phyloP scores from a whole-genome alignment of 208 protist genomes.

The Zelonia costaricensis region DNA sequence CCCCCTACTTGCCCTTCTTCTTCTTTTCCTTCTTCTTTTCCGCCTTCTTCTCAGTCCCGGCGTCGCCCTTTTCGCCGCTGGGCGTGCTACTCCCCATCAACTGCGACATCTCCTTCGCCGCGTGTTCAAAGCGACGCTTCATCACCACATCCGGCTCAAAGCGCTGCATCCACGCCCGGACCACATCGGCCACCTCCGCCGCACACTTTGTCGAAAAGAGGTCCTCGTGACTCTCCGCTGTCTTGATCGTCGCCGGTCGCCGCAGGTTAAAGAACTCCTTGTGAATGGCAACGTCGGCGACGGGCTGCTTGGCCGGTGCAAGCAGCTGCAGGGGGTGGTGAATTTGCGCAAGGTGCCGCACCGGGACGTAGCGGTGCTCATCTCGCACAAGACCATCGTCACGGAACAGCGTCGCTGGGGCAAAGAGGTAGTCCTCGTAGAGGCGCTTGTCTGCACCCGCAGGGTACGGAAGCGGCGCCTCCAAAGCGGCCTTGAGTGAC shows the following conservation, averaged over 20 bases:
- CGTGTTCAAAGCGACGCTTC: conserved; percentile 74
- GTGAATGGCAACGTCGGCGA: conserved; percentile 62
- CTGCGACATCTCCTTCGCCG: conserved; percentile 74
- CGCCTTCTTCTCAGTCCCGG: conserved; percentile 38
- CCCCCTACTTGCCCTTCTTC: conserved; percentile 37
- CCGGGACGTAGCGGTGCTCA: conserved; percentile 64
- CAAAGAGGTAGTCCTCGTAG: conserved; percentile 65
- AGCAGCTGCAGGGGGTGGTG: conserved; percentile 83
- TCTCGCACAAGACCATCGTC: conserved; percentile 49
- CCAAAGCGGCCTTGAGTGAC: conserved; percentile 43
- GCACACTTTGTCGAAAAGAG: conserved; percentile 52
- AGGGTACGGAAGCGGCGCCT: conserved; percentile 47
- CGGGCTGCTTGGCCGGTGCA: conserved; percentile 41
- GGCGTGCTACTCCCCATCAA: conserved; percentile 45
- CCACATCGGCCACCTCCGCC: conserved; percentile 60
- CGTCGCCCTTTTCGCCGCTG: conserved; percentile 6
- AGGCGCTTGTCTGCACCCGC: conserved; percentile 41
- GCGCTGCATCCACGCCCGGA: conserved; percentile 72
- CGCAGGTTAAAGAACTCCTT: conserved; percentile 81
- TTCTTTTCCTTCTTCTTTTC: conserved; percentile 88
- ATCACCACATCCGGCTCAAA: conserved; percentile 81
- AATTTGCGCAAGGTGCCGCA: conserved; percentile 54
- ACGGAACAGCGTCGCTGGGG: conserved; percentile 43
- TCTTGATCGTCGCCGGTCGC: conserved; percentile 61
- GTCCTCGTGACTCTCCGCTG: conserved; percentile 48